Percentiles rank a stretch among this genome's conserved stretches.
Evolutionary conservation across 805 yeast species (phyloP).

Genomic region (Schizosaccharomyces cryophilus): DNA sequence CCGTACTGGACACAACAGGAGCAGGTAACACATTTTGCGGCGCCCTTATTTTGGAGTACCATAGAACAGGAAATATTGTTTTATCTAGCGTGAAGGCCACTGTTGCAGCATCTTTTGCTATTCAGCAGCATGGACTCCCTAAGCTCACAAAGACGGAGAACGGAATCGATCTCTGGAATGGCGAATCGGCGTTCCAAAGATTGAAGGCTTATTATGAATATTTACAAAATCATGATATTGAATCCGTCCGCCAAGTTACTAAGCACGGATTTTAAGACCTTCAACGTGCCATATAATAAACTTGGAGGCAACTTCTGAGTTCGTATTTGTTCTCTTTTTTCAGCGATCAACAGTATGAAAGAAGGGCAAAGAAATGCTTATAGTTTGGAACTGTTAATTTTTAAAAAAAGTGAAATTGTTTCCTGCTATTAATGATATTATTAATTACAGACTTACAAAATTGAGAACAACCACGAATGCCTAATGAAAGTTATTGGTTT

Average conservation of each 20-base stretch:
- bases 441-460: too few species aligned
- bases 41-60: slow-evolving; percentile 39
- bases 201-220: neutral
- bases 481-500: too few species aligned
- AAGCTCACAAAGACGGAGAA: neutral
- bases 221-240: neutral
- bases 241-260: neutral
- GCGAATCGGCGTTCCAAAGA: neutral
- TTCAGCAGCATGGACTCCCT: slow-evolving; percentile 65
- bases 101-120: slow-evolving; percentile 55
- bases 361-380: too few species aligned
- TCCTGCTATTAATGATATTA: too few species aligned
- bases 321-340: too few species aligned
- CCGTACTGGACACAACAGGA: slow-evolving; percentile 75
- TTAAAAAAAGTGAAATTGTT: too few species aligned
- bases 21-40: slow-evolving; percentile 85
- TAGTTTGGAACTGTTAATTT: too few species aligned
- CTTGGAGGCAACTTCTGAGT: too few species aligned
- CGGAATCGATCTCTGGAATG: neutral
- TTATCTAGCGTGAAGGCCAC: slow-evolving; percentile 38
- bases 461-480: too few species aligned
- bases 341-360: too few species aligned
- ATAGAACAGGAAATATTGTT: slow-evolving; percentile 17
- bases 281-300: too few species aligned
- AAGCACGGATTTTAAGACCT: neutral